These are phyloP conservation scores for Thraustochytrium striatum DNA, from an alignment of 352 stramenopile species.

Conservation along the genomic window DNA sequence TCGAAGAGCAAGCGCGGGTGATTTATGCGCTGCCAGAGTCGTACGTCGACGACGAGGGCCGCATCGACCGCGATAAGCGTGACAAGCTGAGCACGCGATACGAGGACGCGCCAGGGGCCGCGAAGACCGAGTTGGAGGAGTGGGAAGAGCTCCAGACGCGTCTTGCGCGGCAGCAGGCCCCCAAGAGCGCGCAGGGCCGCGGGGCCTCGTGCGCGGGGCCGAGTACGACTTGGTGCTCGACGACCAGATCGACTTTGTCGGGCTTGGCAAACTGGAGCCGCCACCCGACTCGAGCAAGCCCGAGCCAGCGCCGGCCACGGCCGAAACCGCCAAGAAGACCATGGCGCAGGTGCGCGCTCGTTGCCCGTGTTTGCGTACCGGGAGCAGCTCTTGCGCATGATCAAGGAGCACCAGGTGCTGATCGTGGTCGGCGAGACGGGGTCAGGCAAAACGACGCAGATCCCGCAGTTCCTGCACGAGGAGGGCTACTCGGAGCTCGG, in stretches of 20 bases:
- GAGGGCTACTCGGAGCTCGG: slow-evolving; percentile 89
- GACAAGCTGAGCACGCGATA: slow-evolving; percentile 65
- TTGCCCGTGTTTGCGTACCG: slow-evolving; percentile 96
- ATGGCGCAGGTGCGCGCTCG: slow-evolving; percentile 89
- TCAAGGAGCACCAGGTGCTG: slow-evolving; percentile 89
- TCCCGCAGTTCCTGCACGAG: slow-evolving; percentile 92
- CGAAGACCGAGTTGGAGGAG: slow-evolving; percentile 94
- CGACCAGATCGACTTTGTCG: slow-evolving; percentile 98
- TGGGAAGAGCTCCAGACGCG: slow-evolving; percentile 93
- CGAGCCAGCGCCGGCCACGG: neutral
- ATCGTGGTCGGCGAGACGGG: slow-evolving; percentile 83
- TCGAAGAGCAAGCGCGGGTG: too few relatives aligned
- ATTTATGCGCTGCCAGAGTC: slow-evolving; percentile 75
- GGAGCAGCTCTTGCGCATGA: slow-evolving; percentile 92
- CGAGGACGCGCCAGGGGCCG: slow-evolving; percentile 63
- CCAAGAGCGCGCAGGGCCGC: slow-evolving; percentile 64
- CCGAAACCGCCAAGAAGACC: slow-evolving; percentile 64
- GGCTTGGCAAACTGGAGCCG: slow-evolving; percentile 68
- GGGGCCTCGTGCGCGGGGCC: slow-evolving; percentile 52
- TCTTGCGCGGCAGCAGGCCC: slow-evolving; percentile 75
- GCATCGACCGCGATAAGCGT: slow-evolving; percentile 55
- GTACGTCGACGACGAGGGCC: slow-evolving; percentile 85
- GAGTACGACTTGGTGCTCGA: slow-evolving; percentile 96
- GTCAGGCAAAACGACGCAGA: slow-evolving; percentile 97
- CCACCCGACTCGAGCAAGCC: slow-evolving; percentile 62